These are phyloP conservation scores for Brassica juncea DNA, from an alignment of 345 rosid species.

Conservation along the genomic window DNA sequence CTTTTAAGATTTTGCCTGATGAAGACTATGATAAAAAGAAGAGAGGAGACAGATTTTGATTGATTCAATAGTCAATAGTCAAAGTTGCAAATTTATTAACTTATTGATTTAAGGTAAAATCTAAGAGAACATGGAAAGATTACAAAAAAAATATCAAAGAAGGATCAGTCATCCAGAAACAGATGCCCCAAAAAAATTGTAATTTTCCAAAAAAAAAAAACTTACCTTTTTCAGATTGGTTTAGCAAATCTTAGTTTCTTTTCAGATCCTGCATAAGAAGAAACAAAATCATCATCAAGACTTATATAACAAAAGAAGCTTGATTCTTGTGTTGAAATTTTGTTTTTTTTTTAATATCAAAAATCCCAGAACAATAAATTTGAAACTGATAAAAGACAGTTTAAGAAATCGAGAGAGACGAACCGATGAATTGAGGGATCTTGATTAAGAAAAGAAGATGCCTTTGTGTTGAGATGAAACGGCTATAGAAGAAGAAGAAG, in stretches of 20 bases:
- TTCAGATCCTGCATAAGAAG: conserved; percentile 37
- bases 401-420: conserved; percentile 14
- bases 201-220: conserved; percentile 2
- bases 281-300: conserved; percentile 11
- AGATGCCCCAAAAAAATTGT: conserved; percentile 23
- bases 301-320: not conserved
- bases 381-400: not conserved
- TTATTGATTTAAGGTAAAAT: conserved; percentile 2
- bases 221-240: conserved; percentile 28
- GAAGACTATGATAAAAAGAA: not conserved
- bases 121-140: conserved; percentile 33
- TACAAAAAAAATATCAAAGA: conserved; percentile 18
- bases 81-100: conserved; percentile 9
- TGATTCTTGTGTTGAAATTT: not conserved
- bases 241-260: conserved; percentile 9
- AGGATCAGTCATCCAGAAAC: conserved; percentile 31
- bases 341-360: not conserved
- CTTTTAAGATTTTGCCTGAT: not conserved
- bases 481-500: conserved; percentile 2
- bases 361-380: not conserved
- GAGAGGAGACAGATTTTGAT: not conserved
- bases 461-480: conserved; percentile 21
- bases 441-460: conserved; percentile 27
- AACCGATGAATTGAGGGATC: conserved; percentile 42
- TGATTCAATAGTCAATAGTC: not conserved